These are phyloP conservation scores for Rhododendron williamsianum DNA, from an alignment of 148 eudicot genomes.

Conservation along the genomic window DNA sequence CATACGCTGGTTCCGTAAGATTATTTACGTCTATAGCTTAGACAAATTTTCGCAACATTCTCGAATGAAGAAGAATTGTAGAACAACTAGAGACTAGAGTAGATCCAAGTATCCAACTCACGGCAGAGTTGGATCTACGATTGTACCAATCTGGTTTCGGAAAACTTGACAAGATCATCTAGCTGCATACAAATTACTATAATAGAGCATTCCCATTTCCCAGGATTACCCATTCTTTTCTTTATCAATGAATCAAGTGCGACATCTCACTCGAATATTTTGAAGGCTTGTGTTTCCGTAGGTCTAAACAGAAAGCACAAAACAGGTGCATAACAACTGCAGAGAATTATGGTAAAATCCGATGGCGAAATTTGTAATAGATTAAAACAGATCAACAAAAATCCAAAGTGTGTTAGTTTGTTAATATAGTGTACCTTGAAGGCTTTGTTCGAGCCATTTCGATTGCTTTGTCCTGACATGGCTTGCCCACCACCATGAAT, in stretches of 20 bases:
- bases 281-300: not conserved
- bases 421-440: constrained; percentile 20
- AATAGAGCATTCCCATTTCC: not conserved
- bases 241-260: not conserved
- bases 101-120: not conserved
- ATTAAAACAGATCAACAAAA: not conserved
- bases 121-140: no score
- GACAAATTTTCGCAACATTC: not conserved
- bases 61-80: not conserved
- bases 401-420: not conserved
- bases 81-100: not conserved
- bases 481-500: constrained; percentile 57
- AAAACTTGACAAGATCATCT: not conserved
- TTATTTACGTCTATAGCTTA: not conserved
- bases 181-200: not conserved
- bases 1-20: not conserved
- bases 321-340: not conserved
- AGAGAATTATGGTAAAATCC: not conserved
- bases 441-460: constrained; percentile 46
- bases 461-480: constrained; percentile 45
- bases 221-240: not conserved
- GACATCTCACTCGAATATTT: not conserved
- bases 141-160: not conserved
- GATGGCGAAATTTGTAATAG: not conserved
- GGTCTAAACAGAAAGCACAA: not conserved